Base-by-base conservation (phyloP, 139 green algal genomes). In the Mychonastes homosphaera region DNA sequence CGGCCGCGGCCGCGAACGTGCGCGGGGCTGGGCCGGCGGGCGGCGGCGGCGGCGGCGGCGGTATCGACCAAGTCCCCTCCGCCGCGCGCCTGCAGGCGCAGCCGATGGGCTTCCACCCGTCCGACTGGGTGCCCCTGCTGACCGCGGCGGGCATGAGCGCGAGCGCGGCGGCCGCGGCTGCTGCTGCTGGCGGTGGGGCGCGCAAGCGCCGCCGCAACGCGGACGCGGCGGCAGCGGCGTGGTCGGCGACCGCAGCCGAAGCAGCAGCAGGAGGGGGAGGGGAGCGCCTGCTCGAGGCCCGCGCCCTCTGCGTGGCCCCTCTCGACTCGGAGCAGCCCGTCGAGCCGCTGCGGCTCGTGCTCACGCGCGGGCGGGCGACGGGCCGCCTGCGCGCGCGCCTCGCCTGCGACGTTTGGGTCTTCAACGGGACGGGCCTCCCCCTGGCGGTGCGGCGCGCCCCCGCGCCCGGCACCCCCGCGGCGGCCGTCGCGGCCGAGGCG, bases 341-440 rank as follows among this genome's bases (percentile, higher is more conserved):
- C n/a, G n/a, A n/a, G n/a, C n/a, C n/a, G n/a, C n/a, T n/a, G n/a
- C n/a, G n/a, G n/a, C n/a, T n/a, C n/a, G n/a, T n/a, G n/a, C n/a
- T n/a, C n/a, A n/a, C n/a, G n/a, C n/a, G n/a, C n/a, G n/a, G n/a
- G n/a, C n/a, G n/a, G n/a, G n/a, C n/a, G n/a, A n/a, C n/a, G n/a
- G n/a, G n/a, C n/a, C n/a, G n/a, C n/a, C n/a, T n/a, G n/a, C n/a
- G n/a, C n/a, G n/a, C n/a, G n/a, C n/a, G n/a, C n/a, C n/a, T n/a
- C n/a, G n/a, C 28, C 46, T 79, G 74, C 53, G 50, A 57, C 2
- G 55, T 86, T n/a, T 88, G 82, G 80, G 64, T 89, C 38, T 87
- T 81, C 78, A 89, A 89, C 71, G 83, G 72, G 62, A 78, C 71
- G 1, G 82, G 78, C 1, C 32, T 84, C 45, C 78, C 80, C 0